Conservation (phyloP, 192 early-diverging fungal species). For the Spizellomyces punctatus region DNA sequence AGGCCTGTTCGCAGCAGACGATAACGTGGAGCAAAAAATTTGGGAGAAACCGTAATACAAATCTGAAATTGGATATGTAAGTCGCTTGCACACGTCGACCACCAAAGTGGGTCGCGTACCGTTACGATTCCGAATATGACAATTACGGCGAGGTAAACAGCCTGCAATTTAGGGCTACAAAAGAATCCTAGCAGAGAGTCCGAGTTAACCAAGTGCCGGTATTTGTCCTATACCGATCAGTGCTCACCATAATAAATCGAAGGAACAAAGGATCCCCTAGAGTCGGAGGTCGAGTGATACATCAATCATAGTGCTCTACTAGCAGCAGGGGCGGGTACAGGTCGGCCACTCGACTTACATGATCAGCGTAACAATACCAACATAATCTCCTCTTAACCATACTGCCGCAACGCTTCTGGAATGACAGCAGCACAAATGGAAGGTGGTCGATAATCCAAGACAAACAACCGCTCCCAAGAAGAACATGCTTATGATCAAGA, state of each 20-base stretch:
- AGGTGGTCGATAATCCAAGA: constrained; percentile 76
- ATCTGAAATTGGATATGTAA: constrained; percentile 2
- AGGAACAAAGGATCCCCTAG: constrained; percentile 51
- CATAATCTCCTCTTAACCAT: constrained; percentile 92
- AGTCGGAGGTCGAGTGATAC: background rate
- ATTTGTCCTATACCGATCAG: too few relatives aligned
- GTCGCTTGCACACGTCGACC: background rate
- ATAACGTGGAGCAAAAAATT: constrained; percentile 31
- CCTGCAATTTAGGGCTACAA: constrained; percentile 59
- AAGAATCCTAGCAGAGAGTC: constrained; percentile 48
- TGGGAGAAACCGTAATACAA: constrained; percentile 29
- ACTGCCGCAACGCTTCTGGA: constrained; percentile 65
- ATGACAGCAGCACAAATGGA: constrained; percentile 86
- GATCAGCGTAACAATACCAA: constrained; percentile 86
- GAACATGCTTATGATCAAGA: constrained; percentile 72
- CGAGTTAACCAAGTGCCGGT: too few relatives aligned
- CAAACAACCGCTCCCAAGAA: constrained; percentile 77
- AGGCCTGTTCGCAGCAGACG: constrained; percentile 24
- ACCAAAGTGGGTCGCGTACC: constrained; percentile 29
- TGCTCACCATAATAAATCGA: constrained; percentile 48
- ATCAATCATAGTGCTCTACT: background rate
- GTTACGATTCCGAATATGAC: constrained; percentile 65
- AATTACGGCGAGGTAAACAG: constrained; percentile 63
- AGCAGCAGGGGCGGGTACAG: background rate
- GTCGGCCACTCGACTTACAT: constrained; percentile 43